These are phyloP conservation scores for Boechera stricta DNA, from an alignment of 345 rosid species.

Conservation along the genomic window DNA sequence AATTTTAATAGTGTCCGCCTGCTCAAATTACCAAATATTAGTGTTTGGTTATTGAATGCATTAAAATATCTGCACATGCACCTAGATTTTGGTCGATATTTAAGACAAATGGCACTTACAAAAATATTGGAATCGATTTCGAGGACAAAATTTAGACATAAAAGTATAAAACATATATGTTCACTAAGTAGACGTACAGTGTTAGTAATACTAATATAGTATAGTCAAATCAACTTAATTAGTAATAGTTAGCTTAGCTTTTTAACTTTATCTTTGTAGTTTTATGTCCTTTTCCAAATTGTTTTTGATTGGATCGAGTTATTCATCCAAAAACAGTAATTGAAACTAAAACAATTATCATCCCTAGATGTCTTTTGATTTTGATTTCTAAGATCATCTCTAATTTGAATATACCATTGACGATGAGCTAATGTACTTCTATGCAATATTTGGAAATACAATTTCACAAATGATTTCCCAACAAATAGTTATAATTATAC, in stretches of 20 bases:
- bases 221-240: too few relatives aligned
- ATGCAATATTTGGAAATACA: neutral
- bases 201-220: too few relatives aligned
- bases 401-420: neutral
- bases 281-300: neutral
- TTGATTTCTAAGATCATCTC: neutral
- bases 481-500: neutral
- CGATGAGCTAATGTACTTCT: neutral
- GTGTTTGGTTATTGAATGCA: constrained; percentile 9
- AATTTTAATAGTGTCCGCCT: neutral
- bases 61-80: neutral
- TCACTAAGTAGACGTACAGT: too few relatives aligned
- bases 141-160: neutral
- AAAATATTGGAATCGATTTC: neutral
- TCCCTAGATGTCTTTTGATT: neutral
- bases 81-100: neutral
- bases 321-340: neutral
- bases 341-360: neutral
- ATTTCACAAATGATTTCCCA: neutral
- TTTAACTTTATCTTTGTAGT: neutral
- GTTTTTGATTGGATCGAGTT: neutral
- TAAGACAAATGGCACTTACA: neutral
- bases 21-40: neutral
- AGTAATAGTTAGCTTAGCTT: neutral
- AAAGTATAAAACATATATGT: too few relatives aligned